Base-by-base conservation (phyloP, 257 asterid genomes). In the Nicotiana benthamiana region DNA sequence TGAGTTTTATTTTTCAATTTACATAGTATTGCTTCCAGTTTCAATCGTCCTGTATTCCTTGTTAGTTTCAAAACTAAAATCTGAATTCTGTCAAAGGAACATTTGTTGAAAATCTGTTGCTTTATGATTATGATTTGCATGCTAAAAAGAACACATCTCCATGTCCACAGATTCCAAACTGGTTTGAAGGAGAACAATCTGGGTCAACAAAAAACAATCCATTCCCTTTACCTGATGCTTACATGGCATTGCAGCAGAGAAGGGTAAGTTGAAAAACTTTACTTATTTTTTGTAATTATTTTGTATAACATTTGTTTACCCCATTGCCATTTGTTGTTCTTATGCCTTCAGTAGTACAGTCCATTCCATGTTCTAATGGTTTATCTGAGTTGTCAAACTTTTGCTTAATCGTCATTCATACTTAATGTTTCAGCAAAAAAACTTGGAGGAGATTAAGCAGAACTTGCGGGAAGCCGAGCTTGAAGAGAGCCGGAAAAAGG, bases 401-500 rank as follows among this genome's bases (percentile, higher is more conserved):
- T 82, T 80, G 52, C 30, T 51, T 46, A 60, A 56, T 79, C 34
- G 32, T 62, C 46, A 5, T 81, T 54, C 46, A 79, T 83, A 56
- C 30, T 65, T 80, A 67, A 75, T 79, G 75, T 84, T 88, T 30
- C 91, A 93, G 98, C 82, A 70, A 59, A 93, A 92, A 80, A 91
- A 82, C 78, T 79, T 93, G 89, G 92, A 63, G 81, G 99, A 92
- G 87, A 87, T 91, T 82, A 92, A 92, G 91, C 90, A 90, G 77
- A 82, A 90, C 51, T 80, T 93, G 86, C 89, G 86, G 90, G 99
- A 92, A 83, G 84, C 92, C 85, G 90, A 88, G 84, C 97, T 95
- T 75, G 98, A 95, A 78, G 99, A 91, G 67, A 90, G 84, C 90
- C 87, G 93, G 87, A 95, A 93, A 89, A 91, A 93, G 82, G 98